Evolutionary conservation across 805 yeast genomes (phyloP).

Genomic region (Wickerhamomyces ciferrii): DNA sequence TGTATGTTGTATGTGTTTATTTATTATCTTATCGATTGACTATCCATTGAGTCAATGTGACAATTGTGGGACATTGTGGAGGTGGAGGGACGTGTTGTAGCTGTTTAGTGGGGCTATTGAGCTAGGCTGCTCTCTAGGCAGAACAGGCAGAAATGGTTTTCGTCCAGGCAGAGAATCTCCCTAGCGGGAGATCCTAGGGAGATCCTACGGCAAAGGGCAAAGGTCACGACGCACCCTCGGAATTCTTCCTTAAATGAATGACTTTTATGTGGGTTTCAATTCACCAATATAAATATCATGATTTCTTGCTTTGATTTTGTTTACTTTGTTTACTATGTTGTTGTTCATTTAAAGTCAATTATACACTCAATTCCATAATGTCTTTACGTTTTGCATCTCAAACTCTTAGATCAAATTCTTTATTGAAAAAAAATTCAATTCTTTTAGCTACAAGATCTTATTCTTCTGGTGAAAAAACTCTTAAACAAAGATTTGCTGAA

Average conservation of each 20-base stretch:
- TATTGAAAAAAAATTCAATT: slow-evolving; percentile 1
- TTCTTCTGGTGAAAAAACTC: slow-evolving; percentile 43
- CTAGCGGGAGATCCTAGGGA: no score
- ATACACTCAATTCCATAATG: slow-evolving; percentile 1
- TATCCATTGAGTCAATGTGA: no score
- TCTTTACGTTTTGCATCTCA: slow-evolving; percentile 8
- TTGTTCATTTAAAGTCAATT: no score
- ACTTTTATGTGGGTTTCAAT: neutral
- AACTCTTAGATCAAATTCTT: slow-evolving; percentile 3
- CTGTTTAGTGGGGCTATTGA: no score
- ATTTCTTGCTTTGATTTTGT: neutral
- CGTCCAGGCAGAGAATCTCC: neutral
- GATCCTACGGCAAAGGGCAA: no score
- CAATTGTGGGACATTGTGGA: no score
- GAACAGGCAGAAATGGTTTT: no score
- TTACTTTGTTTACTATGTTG: neutral
- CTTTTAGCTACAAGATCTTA: slow-evolving; percentile 18
- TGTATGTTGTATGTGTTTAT: no score
- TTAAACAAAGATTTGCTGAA: slow-evolving; percentile 93
- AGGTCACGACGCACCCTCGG: neutral
- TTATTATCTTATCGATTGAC: no score
- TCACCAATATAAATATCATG: neutral
- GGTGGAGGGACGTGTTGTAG: no score
- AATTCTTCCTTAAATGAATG: neutral
- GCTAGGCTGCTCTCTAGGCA: no score